Evolutionary conservation across 352 stramenopile genomes (phyloP).

Genomic region (Pythium vanterpoolii): DNA sequence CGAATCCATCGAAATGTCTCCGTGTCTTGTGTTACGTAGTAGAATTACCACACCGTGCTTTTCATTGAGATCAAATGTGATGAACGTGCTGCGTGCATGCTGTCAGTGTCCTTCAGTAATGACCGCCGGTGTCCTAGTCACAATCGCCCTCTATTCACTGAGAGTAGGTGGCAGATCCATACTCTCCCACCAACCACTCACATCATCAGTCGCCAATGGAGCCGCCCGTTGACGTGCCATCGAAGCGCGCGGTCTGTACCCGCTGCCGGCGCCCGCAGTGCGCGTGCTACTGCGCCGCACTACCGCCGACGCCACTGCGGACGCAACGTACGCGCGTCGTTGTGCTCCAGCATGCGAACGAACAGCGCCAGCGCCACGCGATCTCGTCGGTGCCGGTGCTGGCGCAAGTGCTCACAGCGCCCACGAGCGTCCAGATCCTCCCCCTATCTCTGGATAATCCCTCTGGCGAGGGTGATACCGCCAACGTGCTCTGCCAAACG

Average conservation of each 20-base stretch:
- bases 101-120: background rate
- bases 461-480: too few relatives aligned
- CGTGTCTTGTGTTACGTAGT: background rate
- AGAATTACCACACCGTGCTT: too few relatives aligned
- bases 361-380: slow-evolving; percentile 45
- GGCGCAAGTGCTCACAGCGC: slow-evolving; percentile 33
- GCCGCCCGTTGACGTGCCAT: background rate
- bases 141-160: too few relatives aligned
- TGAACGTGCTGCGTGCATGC: background rate
- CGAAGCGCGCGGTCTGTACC: slow-evolving; percentile 33
- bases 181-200: background rate
- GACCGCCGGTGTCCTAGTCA: too few relatives aligned
- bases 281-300: slow-evolving; percentile 57
- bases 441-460: slow-evolving; percentile 30
- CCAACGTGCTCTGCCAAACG: slow-evolving; percentile 11
- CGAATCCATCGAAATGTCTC: slow-evolving; percentile 2
- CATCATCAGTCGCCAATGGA: slow-evolving; percentile 11
- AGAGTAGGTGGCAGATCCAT: too few relatives aligned
- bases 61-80: too few relatives aligned
- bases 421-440: slow-evolving; percentile 31
- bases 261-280: slow-evolving; percentile 40
- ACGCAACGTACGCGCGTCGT: slow-evolving; percentile 43
- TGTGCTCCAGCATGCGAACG: slow-evolving; percentile 59
- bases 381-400: slow-evolving; percentile 73
- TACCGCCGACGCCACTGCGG: slow-evolving; percentile 28